Percentiles rank a stretch among this genome's conserved stretches.
Evolutionary conservation across 768 basidiomycete species (phyloP).

Genomic region (Agaricus blazei): DNA sequence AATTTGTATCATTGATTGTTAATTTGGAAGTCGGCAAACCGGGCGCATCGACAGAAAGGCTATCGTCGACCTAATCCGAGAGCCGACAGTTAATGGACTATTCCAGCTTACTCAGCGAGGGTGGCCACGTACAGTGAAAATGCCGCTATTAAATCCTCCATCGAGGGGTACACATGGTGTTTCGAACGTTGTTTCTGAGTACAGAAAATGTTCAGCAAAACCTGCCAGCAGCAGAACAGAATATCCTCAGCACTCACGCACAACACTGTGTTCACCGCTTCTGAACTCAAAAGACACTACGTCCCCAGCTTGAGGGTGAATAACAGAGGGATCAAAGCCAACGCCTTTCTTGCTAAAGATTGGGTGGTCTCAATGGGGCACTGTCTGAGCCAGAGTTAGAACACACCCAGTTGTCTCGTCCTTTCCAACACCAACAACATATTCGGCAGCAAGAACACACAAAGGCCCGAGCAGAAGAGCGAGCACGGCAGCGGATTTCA

Average conservation of each 20-base stretch:
- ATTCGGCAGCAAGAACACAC: constrained; percentile 24
- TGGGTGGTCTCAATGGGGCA: too few relatives aligned
- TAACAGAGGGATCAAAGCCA: constrained; percentile 37
- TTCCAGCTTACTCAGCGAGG: neutral
- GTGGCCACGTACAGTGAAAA: constrained; percentile 23
- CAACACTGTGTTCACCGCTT: constrained; percentile 33
- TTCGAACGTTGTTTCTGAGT: constrained; percentile 29
- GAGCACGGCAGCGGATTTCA: constrained; percentile 6
- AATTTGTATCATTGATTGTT: constrained; percentile 28
- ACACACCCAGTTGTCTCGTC: constrained; percentile 35
- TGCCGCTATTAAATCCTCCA: constrained; percentile 30
- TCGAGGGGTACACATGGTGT: constrained; percentile 29
- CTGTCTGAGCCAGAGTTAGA: neutral
- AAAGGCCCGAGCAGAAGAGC: constrained; percentile 16
- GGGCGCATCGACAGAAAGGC: constrained; percentile 27
- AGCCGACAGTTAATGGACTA: neutral
- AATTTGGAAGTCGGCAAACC: constrained; percentile 26
- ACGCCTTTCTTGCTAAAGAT: constrained; percentile 30
- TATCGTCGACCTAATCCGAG: neutral
- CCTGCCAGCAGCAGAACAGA: too few relatives aligned
- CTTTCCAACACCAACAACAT: constrained; percentile 33
- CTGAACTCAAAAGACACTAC: constrained; percentile 31
- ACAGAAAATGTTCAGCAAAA: neutral
- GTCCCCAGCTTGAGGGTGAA: constrained; percentile 29
- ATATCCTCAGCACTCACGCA: constrained; percentile 24